Conservation (phyloP, 139 green algal genomes). For the Chlamydomonas schloesseri region DNA sequence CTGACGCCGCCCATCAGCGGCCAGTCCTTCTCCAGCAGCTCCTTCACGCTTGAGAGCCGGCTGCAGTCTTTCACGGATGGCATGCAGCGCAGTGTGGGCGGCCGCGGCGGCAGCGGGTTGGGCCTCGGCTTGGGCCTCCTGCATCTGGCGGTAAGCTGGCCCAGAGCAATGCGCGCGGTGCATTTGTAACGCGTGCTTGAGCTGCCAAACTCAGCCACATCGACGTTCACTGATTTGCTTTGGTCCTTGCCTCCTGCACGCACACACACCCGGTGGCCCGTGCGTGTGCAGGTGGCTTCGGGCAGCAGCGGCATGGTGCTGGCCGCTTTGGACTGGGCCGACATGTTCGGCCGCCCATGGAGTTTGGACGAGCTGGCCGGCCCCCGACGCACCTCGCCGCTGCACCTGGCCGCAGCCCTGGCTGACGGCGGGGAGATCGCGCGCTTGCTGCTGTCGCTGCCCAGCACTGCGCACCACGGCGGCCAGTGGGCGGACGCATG, state of each 20-base stretch:
- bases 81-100: not conserved
- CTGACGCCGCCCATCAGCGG: too few species aligned
- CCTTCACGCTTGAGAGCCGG: too few species aligned
- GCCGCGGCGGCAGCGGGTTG: too few species aligned
- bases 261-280: too few species aligned
- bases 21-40: too few species aligned
- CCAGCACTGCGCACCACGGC: not conserved
- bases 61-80: not conserved
- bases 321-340: slow-evolving; percentile 17
- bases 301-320: not conserved
- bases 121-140: not conserved
- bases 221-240: too few species aligned
- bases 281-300: too few species aligned
- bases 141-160: slow-evolving; percentile 30
- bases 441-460: slow-evolving; percentile 12
- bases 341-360: not conserved
- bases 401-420: slow-evolving; percentile 35
- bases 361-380: not conserved
- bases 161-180: too few species aligned
- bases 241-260: too few species aligned
- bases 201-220: too few species aligned
- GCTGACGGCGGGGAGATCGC: not conserved
- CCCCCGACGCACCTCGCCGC: not conserved
- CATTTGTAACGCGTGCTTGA: too few species aligned
- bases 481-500: not conserved